Conservation (phyloP, 176 grass and related monocot species). For the Carex cristatella region DNA sequence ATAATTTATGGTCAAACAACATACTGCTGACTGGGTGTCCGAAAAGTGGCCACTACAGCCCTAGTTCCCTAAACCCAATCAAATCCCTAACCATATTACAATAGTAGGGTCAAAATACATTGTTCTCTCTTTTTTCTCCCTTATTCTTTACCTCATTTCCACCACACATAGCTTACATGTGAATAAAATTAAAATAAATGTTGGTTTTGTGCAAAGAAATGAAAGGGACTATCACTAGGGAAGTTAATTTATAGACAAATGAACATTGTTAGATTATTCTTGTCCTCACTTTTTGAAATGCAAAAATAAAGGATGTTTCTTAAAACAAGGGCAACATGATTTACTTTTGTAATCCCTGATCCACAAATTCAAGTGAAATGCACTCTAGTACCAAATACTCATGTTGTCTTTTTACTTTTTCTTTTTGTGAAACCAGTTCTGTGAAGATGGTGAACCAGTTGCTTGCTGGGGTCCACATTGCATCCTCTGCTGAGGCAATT, state of each 20-base stretch:
- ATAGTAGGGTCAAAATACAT: neutral
- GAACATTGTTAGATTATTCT: neutral
- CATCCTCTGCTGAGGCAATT: slow-evolving; percentile 87
- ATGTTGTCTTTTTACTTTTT: neutral
- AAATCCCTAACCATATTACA: neutral
- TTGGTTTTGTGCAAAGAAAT: neutral
- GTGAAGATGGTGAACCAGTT: slow-evolving; percentile 99
- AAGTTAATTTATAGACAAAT: slow-evolving; percentile 3
- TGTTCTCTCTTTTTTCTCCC: neutral
- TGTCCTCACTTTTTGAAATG: neutral
- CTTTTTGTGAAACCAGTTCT: slow-evolving; percentile 46
- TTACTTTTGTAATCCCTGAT: neutral
- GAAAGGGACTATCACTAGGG: neutral
- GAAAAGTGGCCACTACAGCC: neutral
- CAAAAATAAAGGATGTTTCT: neutral
- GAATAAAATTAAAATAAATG: neutral
- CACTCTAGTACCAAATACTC: neutral
- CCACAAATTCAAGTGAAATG: neutral
- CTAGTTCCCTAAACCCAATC: neutral
- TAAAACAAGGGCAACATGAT: neutral
- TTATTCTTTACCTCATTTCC: neutral
- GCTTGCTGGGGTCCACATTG: slow-evolving; percentile 97
- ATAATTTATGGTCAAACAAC: neutral
- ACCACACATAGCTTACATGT: neutral
- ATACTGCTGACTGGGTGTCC: neutral